A percentile compares a stretch with the other conserved stretches of the same genome.
Evolutionary conservation across 1,139 yeast species (phyloP).

Genomic region (Lodderomyces oxycetoniae): DNA sequence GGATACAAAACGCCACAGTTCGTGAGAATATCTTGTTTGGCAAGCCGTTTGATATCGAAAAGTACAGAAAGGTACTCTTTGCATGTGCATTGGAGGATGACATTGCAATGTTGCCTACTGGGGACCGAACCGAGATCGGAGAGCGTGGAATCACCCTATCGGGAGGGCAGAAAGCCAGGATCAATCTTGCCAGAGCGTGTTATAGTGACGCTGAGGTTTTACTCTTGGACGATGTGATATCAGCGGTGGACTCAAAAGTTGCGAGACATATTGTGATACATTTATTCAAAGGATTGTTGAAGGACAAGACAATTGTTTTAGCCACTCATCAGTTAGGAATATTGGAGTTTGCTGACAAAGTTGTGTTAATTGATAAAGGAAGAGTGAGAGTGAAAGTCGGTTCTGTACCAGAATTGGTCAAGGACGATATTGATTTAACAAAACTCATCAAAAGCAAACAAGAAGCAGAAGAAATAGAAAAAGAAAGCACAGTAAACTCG

Average conservation of each 20-base stretch:
- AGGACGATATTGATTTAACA: conserved; percentile 23
- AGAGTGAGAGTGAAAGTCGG: conserved; percentile 31
- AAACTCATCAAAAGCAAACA: conserved; percentile 27
- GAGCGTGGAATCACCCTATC: conserved; percentile 41
- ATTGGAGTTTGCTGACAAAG: conserved; percentile 29
- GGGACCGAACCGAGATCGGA: conserved; percentile 39
- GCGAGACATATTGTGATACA: conserved; percentile 35
- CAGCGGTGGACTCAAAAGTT: conserved; percentile 40
- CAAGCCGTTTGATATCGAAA: conserved; percentile 24
- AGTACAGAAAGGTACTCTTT: conserved; percentile 26
- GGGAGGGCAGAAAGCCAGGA: conserved; percentile 43
- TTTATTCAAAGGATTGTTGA: conserved; percentile 29
- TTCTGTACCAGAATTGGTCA: conserved; percentile 24
- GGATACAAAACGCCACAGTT: conserved; percentile 46
- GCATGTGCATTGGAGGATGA: conserved; percentile 43
- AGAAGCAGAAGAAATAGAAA: conserved; percentile 15
- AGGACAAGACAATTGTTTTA: conserved; percentile 28
- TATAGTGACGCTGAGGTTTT: conserved; percentile 31
- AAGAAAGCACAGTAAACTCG: conserved; percentile 1
- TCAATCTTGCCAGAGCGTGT: conserved; percentile 40
- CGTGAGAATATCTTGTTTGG: conserved; percentile 41
- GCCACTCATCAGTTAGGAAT: conserved; percentile 39
- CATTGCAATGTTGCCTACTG: conserved; percentile 29
- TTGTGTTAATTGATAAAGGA: conserved; percentile 33
- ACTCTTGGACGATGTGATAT: conserved; percentile 39